phyloP scores from a whole-genome alignment of 2,329 filamentous ascomycete species.

The Plenodomus tracheiphilus region DNA sequence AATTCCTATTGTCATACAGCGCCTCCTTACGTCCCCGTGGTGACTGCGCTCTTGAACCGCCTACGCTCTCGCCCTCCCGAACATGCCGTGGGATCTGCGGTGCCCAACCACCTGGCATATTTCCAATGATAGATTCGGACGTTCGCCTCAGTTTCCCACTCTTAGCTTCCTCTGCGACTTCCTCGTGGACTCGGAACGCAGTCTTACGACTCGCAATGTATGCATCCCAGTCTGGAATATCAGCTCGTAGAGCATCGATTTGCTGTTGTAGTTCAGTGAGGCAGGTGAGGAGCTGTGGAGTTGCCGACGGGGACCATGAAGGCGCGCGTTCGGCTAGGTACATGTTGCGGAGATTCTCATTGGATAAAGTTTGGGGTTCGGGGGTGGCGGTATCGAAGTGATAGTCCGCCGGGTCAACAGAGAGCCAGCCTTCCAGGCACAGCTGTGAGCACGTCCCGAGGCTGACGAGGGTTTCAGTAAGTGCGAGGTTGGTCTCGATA shows the following conservation, averaged over 20 bases:
- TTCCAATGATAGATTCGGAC: background rate
- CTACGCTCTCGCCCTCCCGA: conserved; percentile 18
- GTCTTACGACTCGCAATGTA: conserved; percentile 54
- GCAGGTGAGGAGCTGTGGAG: conserved; percentile 48
- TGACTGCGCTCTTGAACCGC: conserved; percentile 20
- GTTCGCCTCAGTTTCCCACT: background rate
- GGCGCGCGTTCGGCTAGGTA: conserved; percentile 43
- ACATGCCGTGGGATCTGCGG: conserved; percentile 44
- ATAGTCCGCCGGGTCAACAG: conserved; percentile 65
- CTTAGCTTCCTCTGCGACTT: conserved; percentile 45
- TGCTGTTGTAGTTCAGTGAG: conserved; percentile 49
- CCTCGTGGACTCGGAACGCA: conserved; percentile 53
- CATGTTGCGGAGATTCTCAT: conserved; percentile 37
- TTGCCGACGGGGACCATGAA: conserved; percentile 40
- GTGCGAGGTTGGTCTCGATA: conserved; percentile 84
- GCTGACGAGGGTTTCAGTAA: conserved; percentile 82
- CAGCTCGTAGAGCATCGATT: conserved; percentile 47
- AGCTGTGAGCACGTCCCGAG: conserved; percentile 84
- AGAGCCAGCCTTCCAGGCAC: conserved; percentile 85
- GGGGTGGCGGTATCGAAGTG: conserved; percentile 16
- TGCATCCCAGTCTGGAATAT: conserved; percentile 52
- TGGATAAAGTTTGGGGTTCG: conserved; percentile 3
- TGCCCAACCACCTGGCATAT: conserved; percentile 33
- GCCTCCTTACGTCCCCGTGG: conserved; percentile 43
- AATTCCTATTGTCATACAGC: conserved; percentile 15